Evolutionary conservation across 2,329 filamentous ascomycete species (phyloP).

Genomic region (Gnomoniopsis smithogilvyi): DNA sequence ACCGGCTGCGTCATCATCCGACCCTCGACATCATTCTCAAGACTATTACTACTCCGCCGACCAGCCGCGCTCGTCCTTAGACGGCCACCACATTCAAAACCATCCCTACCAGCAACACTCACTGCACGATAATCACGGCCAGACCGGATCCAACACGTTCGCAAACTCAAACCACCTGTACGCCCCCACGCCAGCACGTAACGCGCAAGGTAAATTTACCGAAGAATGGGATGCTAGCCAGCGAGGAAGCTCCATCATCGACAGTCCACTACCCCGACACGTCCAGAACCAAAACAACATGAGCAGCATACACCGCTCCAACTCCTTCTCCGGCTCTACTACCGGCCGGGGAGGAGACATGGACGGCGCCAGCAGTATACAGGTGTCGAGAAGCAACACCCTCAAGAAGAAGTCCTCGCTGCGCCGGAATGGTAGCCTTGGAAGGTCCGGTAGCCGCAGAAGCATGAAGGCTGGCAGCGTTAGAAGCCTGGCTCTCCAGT

Average conservation of each 20-base stretch:
- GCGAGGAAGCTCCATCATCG: constrained; percentile 62
- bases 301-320: constrained; percentile 54
- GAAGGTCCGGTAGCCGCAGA: constrained; percentile 74
- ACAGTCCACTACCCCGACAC: constrained; percentile 35
- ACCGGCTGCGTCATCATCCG: constrained; percentile 11
- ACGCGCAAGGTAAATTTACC: constrained; percentile 51
- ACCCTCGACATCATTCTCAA: constrained; percentile 1
- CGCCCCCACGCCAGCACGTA: constrained; percentile 22
- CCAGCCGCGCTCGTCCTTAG: neutral
- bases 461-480: constrained; percentile 86
- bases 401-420: constrained; percentile 86
- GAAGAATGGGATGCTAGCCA: constrained; percentile 71
- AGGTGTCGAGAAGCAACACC: constrained; percentile 59
- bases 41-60: constrained; percentile 2
- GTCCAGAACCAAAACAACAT: constrained; percentile 8
- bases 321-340: constrained; percentile 55
- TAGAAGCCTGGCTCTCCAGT: constrained; percentile 71
- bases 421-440: constrained; percentile 69
- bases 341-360: constrained; percentile 39
- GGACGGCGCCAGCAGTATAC: constrained; percentile 29
- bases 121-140: neutral
- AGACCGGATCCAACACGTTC: constrained; percentile 19
- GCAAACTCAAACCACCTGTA: constrained; percentile 21
- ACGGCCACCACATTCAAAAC: neutral
- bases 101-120: neutral